Base-by-base conservation (phyloP, 495 filamentous ascomycete genomes). In the Aspergillus nidulans region DNA sequence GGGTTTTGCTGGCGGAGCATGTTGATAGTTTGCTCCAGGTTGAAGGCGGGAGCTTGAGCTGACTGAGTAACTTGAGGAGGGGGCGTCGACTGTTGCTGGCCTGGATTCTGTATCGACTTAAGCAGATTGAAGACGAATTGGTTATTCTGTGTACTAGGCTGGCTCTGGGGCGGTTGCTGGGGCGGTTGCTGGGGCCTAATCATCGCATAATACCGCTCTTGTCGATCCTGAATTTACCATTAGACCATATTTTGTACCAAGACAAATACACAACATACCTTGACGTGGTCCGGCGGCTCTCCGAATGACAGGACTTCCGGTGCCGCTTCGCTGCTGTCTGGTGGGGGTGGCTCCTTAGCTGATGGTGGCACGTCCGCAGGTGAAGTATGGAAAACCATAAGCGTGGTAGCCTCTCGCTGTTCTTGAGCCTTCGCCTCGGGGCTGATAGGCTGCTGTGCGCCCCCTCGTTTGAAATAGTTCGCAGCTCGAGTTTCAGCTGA, bases 301-400 rank as follows among this genome's bases (percentile, higher is more conserved):
- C 83, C 83, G 59, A 85, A 85, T 4, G 64, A 49, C 47, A 70
- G 50, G 23, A 63, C 61, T 13, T 71, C 72, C 6, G 63, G 41
- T 2, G 53, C 71, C 16, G 52, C 51, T 43, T 79, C 74, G 4
- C 70, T 62, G 10, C 69, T 63, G 19, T 69, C 73, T 15, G 68
- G 63, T 36, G 79, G 69, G 13, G 77, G 67, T 3, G 91, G 90
- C 49, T 95, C 92, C 52, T 85, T 82, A 2, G 92, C 87, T 0
- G 85, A 83, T 1, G 83, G 73, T 4, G 92, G 92, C 55, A 95
- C 86, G 61, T 95, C 91, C 6, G 80, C 79, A 30, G 72, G 68
- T 49, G 84, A 83, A 2, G 86, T 81, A 62, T 96, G 94, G 55
- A 91, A 82, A 5, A 86, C 88, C 84, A 95, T 90, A 28, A 96